Evolutionary conservation across 805 yeast genomes (phyloP), one percentile per base, ranked within the genome.

Genomic region (Myxozyma monticola): DNA sequence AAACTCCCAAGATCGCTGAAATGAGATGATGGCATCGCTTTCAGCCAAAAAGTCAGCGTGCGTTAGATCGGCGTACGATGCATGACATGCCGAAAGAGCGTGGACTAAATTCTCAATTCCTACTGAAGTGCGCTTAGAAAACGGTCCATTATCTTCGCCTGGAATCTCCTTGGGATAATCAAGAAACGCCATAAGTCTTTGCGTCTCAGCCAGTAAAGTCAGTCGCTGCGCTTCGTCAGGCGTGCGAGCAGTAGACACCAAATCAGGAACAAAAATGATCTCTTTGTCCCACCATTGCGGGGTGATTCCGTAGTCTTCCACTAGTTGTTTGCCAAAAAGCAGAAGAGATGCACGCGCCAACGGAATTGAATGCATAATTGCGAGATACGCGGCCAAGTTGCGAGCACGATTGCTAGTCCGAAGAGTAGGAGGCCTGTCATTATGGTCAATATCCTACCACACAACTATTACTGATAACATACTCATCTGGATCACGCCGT

Each of bases 111-210:
- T 49, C 25, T 53, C 49, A 20, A 56, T 33, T 21, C 51, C 43
- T 15, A 64, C 63, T 41, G 42, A 54, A 1, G 66, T 56, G 12
- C 68, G 51, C 17, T 42, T 36, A 0, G 69, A 58, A n/a, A n/a
- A n/a, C n/a, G n/a, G n/a, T n/a, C n/a, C n/a, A n/a, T n/a, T n/a
- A n/a, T n/a, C n/a, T 17, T 40, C 49, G 15, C 63, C 66, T 5
- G 37, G 12, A 25, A 22, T 17, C 14, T n/a, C 35, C 12, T 28
- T 24, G 6, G 45, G 15, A 6, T 40, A 7, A 28, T 65, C 67
- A 24, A 68, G 45, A 49, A 60, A 65, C 2, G 70, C 70, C 51
- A 65, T 55, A 12, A 62, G 37, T 14, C 67, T 50, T 42, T 67
- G 70, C 1, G 55, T 35, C 45, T 66, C 70, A 6, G 60, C 50